Conservation (phyloP, 495 filamentous ascomycete species). For the Astrocystis sublimbata region DNA sequence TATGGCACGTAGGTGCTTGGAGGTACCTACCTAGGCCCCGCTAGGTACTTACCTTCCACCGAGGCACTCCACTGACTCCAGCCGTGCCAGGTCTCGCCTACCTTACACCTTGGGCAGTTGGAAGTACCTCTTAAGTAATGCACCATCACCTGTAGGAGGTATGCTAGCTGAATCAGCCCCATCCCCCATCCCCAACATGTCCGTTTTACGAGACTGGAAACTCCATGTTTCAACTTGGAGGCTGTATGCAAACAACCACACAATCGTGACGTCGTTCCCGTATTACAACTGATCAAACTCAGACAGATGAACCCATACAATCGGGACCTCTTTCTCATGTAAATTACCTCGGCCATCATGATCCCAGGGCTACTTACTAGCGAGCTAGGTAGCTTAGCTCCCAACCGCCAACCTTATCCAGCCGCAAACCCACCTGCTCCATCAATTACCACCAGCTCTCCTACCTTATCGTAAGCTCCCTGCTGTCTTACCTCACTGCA, state of each 20-base stretch:
- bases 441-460: neutral
- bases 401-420: neutral
- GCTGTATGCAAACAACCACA: neutral
- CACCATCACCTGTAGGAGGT: no score
- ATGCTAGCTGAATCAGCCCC: no score
- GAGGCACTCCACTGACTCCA: neutral
- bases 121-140: neutral
- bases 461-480: neutral
- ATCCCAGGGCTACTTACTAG: neutral
- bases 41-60: neutral
- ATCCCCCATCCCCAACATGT: neutral
- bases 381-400: neutral
- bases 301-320: neutral
- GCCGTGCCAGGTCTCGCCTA: no score
- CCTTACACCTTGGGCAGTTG: neutral
- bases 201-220: neutral
- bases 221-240: neutral
- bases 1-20: neutral
- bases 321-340: no score
- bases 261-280: neutral
- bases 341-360: neutral
- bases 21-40: neutral
- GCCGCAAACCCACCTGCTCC: neutral
- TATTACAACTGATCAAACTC: neutral
- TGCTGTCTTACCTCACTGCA: neutral